Conservation (phyloP, 2,329 filamentous ascomycete species). For the Botrytis tulipae region DNA sequence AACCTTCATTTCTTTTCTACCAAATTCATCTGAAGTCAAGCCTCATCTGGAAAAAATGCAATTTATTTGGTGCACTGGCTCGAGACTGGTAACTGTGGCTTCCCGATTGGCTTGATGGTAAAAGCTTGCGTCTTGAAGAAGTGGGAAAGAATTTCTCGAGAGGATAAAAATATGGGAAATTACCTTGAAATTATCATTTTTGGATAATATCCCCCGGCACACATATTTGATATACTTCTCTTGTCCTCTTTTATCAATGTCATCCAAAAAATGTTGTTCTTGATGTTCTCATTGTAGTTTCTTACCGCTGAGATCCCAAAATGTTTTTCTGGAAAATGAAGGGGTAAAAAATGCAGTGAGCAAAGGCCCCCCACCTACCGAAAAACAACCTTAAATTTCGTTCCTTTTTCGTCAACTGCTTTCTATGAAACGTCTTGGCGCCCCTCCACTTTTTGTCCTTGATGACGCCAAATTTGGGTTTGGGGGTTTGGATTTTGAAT, state of each 20-base stretch:
- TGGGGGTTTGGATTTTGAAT: not conserved
- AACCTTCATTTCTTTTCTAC: not conserved
- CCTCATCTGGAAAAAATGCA: not conserved
- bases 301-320: not conserved
- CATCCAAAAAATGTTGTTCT: not conserved
- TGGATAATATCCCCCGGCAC: not conserved
- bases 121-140: not conserved
- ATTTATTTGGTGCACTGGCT: not conserved
- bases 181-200: not conserved
- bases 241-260: not conserved
- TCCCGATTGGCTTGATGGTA: not conserved
- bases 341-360: slow-evolving; percentile 1
- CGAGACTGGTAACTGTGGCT: not conserved
- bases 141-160: not conserved
- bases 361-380: not conserved
- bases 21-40: not conserved
- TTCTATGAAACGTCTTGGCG: not conserved
- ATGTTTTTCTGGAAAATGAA: not conserved
- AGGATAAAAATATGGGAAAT: not conserved
- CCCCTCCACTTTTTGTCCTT: not conserved
- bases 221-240: not conserved
- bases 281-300: not conserved
- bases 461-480: slow-evolving; percentile 2
- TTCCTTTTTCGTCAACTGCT: not conserved
- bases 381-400: slow-evolving; percentile 3